Evolutionary conservation across 164 flowering plant genomes (phyloP).

Genomic region (Umbilicus rupestris): DNA sequence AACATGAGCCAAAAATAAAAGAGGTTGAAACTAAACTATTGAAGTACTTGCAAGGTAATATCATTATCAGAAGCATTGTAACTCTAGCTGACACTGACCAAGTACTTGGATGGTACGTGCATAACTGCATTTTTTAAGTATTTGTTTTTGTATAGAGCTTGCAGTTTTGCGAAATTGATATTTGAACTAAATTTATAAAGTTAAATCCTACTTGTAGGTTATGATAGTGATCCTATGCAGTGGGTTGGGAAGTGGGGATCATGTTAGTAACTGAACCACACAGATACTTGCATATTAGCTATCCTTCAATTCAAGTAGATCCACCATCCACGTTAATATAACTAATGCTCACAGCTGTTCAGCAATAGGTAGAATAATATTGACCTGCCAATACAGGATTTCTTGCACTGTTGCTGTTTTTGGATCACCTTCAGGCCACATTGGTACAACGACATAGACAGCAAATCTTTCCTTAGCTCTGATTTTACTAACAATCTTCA

Average conservation of each 20-base stretch:
- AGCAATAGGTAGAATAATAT: neutral
- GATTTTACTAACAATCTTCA: slow-evolving; percentile 70
- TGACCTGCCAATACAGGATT: slow-evolving; percentile 86
- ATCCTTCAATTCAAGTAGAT: too few species aligned
- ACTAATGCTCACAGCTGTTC: neutral
- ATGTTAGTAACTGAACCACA: too few species aligned
- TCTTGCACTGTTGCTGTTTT: slow-evolving; percentile 61
- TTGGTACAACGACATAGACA: slow-evolving; percentile 65
- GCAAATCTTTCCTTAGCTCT: slow-evolving; percentile 85
- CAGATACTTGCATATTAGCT: too few species aligned
- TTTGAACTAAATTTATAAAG: neutral
- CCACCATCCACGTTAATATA: too few species aligned
- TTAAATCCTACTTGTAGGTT: neutral
- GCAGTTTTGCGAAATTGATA: neutral
- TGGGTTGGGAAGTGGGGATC: too few species aligned
- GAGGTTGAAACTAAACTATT: neutral
- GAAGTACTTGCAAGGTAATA: neutral
- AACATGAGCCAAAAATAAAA: neutral
- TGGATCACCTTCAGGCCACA: slow-evolving; percentile 90
- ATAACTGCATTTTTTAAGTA: neutral
- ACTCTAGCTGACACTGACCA: neutral
- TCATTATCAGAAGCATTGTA: neutral
- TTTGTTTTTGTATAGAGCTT: neutral
- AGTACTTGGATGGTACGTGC: neutral
- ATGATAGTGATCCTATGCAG: too few species aligned